Conservation (phyloP, 805 yeast species). For the Yarrowia alimentaria region DNA sequence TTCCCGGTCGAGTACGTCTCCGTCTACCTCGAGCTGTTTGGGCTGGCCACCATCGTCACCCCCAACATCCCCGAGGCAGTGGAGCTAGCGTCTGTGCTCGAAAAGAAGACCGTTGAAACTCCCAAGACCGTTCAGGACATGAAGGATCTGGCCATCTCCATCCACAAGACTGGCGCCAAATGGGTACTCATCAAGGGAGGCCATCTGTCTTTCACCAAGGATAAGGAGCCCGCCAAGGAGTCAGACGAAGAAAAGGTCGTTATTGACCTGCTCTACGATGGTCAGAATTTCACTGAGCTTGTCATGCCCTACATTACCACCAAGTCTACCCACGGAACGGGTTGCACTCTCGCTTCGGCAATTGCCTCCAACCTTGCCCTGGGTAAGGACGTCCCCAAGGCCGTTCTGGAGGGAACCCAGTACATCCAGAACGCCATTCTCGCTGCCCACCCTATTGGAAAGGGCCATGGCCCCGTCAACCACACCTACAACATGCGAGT, state of each 20-base stretch:
- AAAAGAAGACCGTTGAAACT: slow-evolving; percentile 1
- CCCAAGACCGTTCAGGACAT: slow-evolving; percentile 44
- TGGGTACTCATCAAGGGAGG: slow-evolving; percentile 79
- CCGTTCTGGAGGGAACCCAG: slow-evolving; percentile 58
- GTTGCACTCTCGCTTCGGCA: slow-evolving; percentile 81
- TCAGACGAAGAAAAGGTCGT: slow-evolving; percentile 30
- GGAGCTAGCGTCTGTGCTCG: slow-evolving; percentile 37
- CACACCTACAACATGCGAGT: slow-evolving; percentile 49
- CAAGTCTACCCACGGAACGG: slow-evolving; percentile 79
- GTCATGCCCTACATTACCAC: slow-evolving; percentile 50
- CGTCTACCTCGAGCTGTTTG: slow-evolving; percentile 42
- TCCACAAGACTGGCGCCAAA: slow-evolving; percentile 45
- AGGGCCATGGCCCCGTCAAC: slow-evolving; percentile 73
- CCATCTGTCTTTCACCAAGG: slow-evolving; percentile 48
- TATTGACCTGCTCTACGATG: slow-evolving; percentile 38
- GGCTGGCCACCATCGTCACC: slow-evolving; percentile 60
- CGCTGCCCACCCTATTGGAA: slow-evolving; percentile 44
- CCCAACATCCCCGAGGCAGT: slow-evolving; percentile 74
- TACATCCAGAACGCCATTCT: slow-evolving; percentile 67
- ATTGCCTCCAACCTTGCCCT: slow-evolving; percentile 73
- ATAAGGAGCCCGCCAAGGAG: slow-evolving; percentile 20
- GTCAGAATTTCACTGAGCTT: slow-evolving; percentile 44
- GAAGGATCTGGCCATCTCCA: slow-evolving; percentile 42
- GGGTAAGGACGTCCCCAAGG: slow-evolving; percentile 46
- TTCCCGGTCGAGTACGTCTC: slow-evolving; percentile 35